phyloP scores from a whole-genome alignment of 2,329 filamentous ascomycete genomes.

The Colletotrichum scovillei region DNA sequence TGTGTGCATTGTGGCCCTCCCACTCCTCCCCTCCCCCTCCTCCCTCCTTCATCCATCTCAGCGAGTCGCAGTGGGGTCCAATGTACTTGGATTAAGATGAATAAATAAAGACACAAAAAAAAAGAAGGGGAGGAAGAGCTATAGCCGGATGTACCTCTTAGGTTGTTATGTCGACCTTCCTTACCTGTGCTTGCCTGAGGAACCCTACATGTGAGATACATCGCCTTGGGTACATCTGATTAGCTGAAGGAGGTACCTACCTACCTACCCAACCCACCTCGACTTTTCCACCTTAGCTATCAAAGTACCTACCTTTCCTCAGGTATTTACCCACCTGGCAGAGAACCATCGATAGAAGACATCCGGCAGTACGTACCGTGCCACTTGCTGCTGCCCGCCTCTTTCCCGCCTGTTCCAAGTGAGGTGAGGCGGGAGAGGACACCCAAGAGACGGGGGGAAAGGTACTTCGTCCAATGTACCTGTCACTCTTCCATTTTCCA shows the following conservation, averaged over 20 bases:
- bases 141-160: constrained; percentile 8
- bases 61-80: background rate
- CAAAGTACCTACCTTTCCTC: background rate
- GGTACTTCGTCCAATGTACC: constrained; percentile 15
- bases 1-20: constrained; percentile 25
- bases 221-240: background rate
- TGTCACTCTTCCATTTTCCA: constrained; percentile 9
- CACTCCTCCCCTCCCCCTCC: background rate
- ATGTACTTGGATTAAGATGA: background rate
- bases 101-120: background rate
- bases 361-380: constrained; percentile 8
- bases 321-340: background rate
- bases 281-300: background rate
- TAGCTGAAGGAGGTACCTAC: background rate
- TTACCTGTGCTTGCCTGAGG: constrained; percentile 1
- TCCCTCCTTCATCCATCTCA: constrained; percentile 9
- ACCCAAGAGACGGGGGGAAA: background rate
- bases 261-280: background rate
- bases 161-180: constrained; percentile 1
- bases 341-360: background rate
- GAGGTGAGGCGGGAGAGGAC: background rate
- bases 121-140: background rate
- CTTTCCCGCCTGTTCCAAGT: constrained; percentile 12
- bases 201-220: background rate
- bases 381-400: constrained; percentile 7